Evolutionary conservation across 2,329 filamentous ascomycete species (phyloP), one percentile per base, ranked within the genome.

Genomic region (Curvularia spicifera): DNA sequence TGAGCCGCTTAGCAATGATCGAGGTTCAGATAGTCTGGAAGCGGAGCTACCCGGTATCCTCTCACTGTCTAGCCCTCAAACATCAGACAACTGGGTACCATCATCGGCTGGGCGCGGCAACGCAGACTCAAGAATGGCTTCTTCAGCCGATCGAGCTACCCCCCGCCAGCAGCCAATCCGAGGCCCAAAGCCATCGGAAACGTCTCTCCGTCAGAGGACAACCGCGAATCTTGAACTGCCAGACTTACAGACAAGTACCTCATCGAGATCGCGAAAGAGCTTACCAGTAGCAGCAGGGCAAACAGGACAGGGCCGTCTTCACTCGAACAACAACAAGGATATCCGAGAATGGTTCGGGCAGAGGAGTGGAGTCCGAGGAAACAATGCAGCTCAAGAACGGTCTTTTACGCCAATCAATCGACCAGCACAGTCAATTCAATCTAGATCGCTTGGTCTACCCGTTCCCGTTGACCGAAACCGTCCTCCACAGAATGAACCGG

Each of bases 331-430:
- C 20, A 66, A 70, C 12, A 59, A 59, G 8, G 71, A 73, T 51
- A 74, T 73, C 13, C 66, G 71, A 8, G 44, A 63, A 22, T 74
- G 70, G 55, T 70, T 75, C 15, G 37, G 50, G 1, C 31, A 51
- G 4, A 20, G 39, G 5, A 45, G 28, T 44, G 10, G 26, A 18
- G 4, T 22, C 18, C 26, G 28, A n/a, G 26, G 6, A 28, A 20
- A 15, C 5, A 15, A 26, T 6, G 8, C 8, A 18, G 15, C 7
- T n/a, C 46, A 39, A 3, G 15, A 26, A 8, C 12, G 52, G 2
- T 63, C 55, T 6, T 61, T 65, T 20, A 61, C 58, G 4, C 47
- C 58, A 1, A 61, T 62, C 55, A 67, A 64, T 15, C 10, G 22
- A 2, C 31, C 10, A 8, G 3, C 12, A 3, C 33, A 13, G 35